These are phyloP conservation scores for Penicillium sp. DNA, from an alignment of 2,329 filamentous ascomycete species.

Conservation along the genomic window DNA sequence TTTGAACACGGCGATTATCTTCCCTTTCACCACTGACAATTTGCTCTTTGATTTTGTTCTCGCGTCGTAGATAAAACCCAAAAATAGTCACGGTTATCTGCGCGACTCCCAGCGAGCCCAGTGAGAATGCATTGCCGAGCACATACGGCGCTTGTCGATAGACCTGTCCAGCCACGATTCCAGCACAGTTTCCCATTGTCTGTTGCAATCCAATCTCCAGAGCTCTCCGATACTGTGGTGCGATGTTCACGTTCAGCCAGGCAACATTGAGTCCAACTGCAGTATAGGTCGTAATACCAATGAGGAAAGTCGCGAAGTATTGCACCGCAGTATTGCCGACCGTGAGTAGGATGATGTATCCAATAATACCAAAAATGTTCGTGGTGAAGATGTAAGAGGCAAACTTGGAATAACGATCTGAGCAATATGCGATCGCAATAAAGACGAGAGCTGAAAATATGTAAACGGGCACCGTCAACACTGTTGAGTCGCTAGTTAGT, in stretches of 20 bases:
- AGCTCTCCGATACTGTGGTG: conserved; percentile 54
- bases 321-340: conserved; percentile 55
- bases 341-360: conserved; percentile 55
- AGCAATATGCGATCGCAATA: conserved; percentile 50
- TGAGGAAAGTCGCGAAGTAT: conserved; percentile 57
- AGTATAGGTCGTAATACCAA: conserved; percentile 53
- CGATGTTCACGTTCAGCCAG: conserved; percentile 55
- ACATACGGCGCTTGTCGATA: conserved; percentile 44
- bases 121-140: conserved; percentile 42
- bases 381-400: conserved; percentile 40
- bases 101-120: conserved; percentile 39
- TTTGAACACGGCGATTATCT: conserved; percentile 51
- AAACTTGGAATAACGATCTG: conserved; percentile 47
- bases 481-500: too few species aligned
- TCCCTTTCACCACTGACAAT: conserved; percentile 48
- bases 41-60: conserved; percentile 47
- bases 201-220: conserved; percentile 53
- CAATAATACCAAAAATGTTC: conserved; percentile 52
- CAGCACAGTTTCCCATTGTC: conserved; percentile 54
- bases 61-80: conserved; percentile 48
- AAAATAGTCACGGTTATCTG: conserved; percentile 46
- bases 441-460: conserved; percentile 54
- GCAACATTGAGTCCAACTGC: conserved; percentile 52
- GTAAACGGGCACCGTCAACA: conserved; percentile 63
- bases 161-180: conserved; percentile 54